Base-by-base conservation (phyloP, 331 rosid species). In the Malus hybrid region DNA sequence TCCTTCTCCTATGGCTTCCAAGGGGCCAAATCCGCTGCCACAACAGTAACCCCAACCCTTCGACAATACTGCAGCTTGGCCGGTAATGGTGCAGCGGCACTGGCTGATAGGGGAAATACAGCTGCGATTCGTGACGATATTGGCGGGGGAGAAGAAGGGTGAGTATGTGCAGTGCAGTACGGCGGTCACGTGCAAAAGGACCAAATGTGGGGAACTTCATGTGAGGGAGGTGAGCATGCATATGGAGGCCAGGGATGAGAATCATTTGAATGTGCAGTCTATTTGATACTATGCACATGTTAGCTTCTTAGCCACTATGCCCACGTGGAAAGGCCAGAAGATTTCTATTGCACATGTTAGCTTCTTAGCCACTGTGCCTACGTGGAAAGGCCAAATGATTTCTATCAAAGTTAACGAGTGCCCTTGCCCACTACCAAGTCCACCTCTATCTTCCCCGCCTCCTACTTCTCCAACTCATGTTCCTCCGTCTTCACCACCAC, bases 221-320 rank as follows among this genome's bases (percentile, higher is more conserved):
- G 24, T 22, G 1, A 22, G 24, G 24, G 24, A 22, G 24, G 75
- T 86, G 80, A 87, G 93, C 73, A 33, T 94, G 77, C 80, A 74
- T 64, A 60, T 85, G 78, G 93, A 88, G 87, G 93, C 87, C 75
- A 74, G 78, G 78, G 96, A 91, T 5, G 99, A 93, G 28, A 90
- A 71, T 80, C 87, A 84, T 75, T 13, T 94, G 79, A 80, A 72
- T 22, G 24, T 22, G 24, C 24, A 22, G 24, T 22, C 24, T 22
- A 22, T 22, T 22, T 22, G 24, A 22, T 22, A 22, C 24, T 22
- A 22, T 22, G 24, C 24, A 22, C 24, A 22, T 22, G 24, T 22
- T 22, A 22, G 24, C 24, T 22, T 22, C 24, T 22, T 22, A 22
- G 24, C 24, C 24, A 22, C 24, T 22, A 22, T 22, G 24, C 24